phyloP scores from a whole-genome alignment of 352 stramenopile species.

The Phytopythium helicoides region DNA sequence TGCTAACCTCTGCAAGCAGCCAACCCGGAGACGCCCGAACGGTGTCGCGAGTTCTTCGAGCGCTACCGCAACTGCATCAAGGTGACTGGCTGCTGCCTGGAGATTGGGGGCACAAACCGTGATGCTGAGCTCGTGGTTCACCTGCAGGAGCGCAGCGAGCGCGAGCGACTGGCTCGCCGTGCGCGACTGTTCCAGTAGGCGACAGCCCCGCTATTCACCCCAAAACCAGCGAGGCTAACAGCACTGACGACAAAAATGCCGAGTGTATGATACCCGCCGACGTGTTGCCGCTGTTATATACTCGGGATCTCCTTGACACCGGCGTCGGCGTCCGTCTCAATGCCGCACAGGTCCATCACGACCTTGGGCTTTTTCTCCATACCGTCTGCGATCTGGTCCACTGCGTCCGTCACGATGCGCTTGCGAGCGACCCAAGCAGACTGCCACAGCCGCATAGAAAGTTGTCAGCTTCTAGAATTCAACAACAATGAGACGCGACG shows the following conservation, averaged over 20 bases:
- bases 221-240: too few relatives aligned
- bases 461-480: too few relatives aligned
- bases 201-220: background rate
- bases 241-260: too few relatives aligned
- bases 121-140: background rate
- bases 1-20: conserved; percentile 19
- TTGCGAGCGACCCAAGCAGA: conserved; percentile 72
- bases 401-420: conserved; percentile 70
- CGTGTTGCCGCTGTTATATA: conserved; percentile 58
- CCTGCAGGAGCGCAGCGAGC: conserved; percentile 33
- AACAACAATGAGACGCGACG: too few relatives aligned
- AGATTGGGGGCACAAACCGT: too few relatives aligned
- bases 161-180: conserved; percentile 29
- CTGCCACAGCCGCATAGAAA: conserved; percentile 35
- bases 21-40: conserved; percentile 43
- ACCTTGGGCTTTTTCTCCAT: conserved; percentile 83
- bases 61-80: conserved; percentile 70
- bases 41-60: conserved; percentile 57
- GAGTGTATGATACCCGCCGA: too few relatives aligned
- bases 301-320: conserved; percentile 64
- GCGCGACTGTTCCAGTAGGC: conserved; percentile 19
- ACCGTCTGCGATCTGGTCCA: conserved; percentile 77
- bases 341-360: conserved; percentile 49
- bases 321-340: conserved; percentile 72
- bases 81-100: too few relatives aligned